Evolutionary conservation across 2,329 filamentous ascomycete genomes (phyloP).

Genomic region (Diaporthe ilicicola): DNA sequence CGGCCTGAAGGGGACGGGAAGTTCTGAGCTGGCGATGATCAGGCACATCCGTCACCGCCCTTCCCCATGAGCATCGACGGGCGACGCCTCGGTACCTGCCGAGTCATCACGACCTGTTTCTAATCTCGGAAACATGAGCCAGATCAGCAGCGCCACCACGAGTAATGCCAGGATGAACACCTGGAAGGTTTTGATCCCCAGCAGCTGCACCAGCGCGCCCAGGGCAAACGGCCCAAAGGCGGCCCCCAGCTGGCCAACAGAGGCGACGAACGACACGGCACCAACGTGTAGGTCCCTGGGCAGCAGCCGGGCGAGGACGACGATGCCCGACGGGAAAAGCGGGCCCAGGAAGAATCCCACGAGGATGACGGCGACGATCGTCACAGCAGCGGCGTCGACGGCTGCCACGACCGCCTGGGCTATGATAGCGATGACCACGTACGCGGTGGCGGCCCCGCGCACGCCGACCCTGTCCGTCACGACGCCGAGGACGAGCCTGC

Average conservation of each 20-base stretch:
- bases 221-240: constrained; percentile 52
- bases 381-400: constrained; percentile 35
- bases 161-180: constrained; percentile 40
- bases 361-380: constrained; percentile 43
- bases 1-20: background rate
- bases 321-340: constrained; percentile 51
- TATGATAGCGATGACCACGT: constrained; percentile 37
- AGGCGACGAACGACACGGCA: constrained; percentile 53
- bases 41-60: background rate
- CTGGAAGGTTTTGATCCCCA: constrained; percentile 49
- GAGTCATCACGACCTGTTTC: background rate
- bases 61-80: no score
- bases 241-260: constrained; percentile 53
- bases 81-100: background rate
- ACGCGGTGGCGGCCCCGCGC: constrained; percentile 38
- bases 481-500: constrained; percentile 44
- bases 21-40: background rate
- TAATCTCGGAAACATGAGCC: constrained; percentile 53
- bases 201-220: constrained; percentile 48
- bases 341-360: constrained; percentile 52
- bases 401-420: constrained; percentile 36
- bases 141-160: constrained; percentile 32
- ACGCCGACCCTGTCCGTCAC: constrained; percentile 44
- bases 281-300: constrained; percentile 50
- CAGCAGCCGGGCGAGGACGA: constrained; percentile 47